Evolutionary conservation across 2,329 filamentous ascomycete species (phyloP).

Genomic region (Colletotrichum sp.): DNA sequence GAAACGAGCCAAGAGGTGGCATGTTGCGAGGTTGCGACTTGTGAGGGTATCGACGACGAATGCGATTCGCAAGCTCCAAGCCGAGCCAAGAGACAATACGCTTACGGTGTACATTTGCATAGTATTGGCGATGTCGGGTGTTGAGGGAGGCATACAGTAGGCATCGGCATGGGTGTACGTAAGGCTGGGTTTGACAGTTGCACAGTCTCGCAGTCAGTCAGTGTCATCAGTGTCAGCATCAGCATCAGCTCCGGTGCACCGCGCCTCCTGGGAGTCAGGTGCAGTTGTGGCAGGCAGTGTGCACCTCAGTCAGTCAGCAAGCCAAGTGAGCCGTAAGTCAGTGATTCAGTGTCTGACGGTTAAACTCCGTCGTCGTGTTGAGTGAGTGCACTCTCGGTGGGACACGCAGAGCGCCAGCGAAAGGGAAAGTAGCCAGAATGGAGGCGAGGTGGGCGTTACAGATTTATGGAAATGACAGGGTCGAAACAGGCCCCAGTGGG

Average conservation of each 20-base stretch:
- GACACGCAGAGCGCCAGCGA: neutral
- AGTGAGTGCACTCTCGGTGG: neutral
- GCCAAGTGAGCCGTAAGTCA: neutral
- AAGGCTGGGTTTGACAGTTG: neutral
- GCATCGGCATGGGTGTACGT: neutral
- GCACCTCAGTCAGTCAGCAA: neutral
- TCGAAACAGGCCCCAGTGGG: constrained; percentile 15
- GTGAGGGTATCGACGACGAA: neutral
- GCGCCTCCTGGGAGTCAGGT: neutral
- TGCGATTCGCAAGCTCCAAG: neutral
- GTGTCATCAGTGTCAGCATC: neutral
- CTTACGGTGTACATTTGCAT: neutral
- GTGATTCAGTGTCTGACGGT: neutral
- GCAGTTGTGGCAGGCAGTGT: neutral
- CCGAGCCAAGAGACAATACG: neutral
- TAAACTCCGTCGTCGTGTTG: neutral
- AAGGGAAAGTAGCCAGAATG: neutral
- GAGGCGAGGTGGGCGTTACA: constrained; percentile 13
- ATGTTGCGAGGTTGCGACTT: neutral
- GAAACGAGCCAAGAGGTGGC: neutral
- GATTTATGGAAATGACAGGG: constrained; percentile 19
- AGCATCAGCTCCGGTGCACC: neutral
- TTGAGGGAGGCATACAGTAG: neutral
- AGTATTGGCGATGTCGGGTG: neutral
- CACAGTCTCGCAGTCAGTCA: neutral